phyloP scores from a whole-genome alignment of 208 protist genomes.

The Trypanosoma brucei region DNA sequence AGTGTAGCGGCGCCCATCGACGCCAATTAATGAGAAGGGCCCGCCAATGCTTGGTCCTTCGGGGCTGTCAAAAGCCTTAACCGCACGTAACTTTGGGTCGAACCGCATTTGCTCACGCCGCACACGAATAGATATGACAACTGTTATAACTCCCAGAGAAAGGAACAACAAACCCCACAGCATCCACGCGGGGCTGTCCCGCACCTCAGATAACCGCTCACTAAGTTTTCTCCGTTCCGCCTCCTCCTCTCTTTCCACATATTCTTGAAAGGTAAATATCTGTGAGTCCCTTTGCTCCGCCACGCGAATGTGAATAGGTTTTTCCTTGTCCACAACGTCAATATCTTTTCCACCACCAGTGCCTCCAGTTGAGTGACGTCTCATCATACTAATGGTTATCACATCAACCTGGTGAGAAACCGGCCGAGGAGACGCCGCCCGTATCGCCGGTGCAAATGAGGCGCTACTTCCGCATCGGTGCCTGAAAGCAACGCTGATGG shows the following conservation, averaged over 20 bases:
- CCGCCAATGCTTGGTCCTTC: conserved; percentile 77
- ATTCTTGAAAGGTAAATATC: conserved; percentile 79
- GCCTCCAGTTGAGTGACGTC: background rate
- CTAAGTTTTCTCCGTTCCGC: conserved; percentile 37
- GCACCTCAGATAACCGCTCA: conserved; percentile 49
- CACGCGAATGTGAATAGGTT: conserved; percentile 67
- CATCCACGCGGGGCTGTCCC: conserved; percentile 80
- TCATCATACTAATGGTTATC: background rate
- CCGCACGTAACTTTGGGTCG: conserved; percentile 65
- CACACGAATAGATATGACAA: conserved; percentile 73
- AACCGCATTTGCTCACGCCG: conserved; percentile 76
- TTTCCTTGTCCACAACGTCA: conserved; percentile 57
- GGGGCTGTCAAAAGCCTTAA: conserved; percentile 62
- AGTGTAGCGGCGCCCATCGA: conserved; percentile 59
- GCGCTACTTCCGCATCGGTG: too few species aligned
- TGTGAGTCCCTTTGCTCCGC: conserved; percentile 70
- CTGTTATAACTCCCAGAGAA: conserved; percentile 41
- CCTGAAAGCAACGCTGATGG: too few species aligned
- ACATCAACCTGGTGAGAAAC: background rate
- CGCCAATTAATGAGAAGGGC: conserved; percentile 55
- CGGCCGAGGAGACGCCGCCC: background rate
- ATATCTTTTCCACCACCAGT: conserved; percentile 34
- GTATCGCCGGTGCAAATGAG: background rate
- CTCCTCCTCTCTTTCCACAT: conserved; percentile 73
- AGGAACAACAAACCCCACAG: conserved; percentile 63